A percentile compares a stretch with the other conserved stretches of the same genome.
Evolutionary conservation across 2,329 filamentous ascomycete species (phyloP).

Genomic region (Ilyonectria robusta): DNA sequence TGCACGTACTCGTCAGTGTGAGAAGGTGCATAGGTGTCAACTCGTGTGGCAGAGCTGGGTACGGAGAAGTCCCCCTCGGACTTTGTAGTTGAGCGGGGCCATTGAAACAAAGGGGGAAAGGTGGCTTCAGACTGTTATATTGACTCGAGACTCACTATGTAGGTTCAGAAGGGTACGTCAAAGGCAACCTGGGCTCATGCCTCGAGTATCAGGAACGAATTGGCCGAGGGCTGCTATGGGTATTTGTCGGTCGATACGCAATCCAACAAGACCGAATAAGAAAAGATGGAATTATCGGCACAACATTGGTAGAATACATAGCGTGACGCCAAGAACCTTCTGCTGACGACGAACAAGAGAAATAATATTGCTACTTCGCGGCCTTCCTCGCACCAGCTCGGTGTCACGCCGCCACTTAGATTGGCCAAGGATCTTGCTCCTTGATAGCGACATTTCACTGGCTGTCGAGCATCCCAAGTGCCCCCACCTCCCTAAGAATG

Average conservation of each 20-base stretch:
- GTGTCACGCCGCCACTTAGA: not conserved
- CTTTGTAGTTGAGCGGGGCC: not conserved
- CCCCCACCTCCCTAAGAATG: not conserved
- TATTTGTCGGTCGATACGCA: too few species aligned
- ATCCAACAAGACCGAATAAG: too few species aligned
- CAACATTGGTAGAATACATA: not conserved
- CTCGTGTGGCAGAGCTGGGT: not conserved
- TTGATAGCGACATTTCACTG: not conserved
- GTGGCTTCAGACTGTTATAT: not conserved
- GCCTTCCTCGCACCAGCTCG: not conserved
- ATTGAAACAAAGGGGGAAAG: not conserved
- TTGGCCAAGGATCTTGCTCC: not conserved
- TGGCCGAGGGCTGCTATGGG: too few species aligned
- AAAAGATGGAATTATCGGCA: too few species aligned
- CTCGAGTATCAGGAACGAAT: too few species aligned
- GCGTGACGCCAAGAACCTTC: not conserved
- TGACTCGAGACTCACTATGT: not conserved
- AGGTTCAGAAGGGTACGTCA: too few species aligned
- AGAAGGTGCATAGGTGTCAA: not conserved
- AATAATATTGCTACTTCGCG: not conserved
- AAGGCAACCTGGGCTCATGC: too few species aligned
- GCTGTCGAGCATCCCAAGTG: constrained; percentile 4
- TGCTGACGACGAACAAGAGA: not conserved
- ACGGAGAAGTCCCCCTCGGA: too few species aligned
- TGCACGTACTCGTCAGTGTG: not conserved